Evolutionary conservation across 2,329 filamentous ascomycete species (phyloP), one percentile per base, ranked within the genome.

Genomic region (Xylariaceae sp.): DNA sequence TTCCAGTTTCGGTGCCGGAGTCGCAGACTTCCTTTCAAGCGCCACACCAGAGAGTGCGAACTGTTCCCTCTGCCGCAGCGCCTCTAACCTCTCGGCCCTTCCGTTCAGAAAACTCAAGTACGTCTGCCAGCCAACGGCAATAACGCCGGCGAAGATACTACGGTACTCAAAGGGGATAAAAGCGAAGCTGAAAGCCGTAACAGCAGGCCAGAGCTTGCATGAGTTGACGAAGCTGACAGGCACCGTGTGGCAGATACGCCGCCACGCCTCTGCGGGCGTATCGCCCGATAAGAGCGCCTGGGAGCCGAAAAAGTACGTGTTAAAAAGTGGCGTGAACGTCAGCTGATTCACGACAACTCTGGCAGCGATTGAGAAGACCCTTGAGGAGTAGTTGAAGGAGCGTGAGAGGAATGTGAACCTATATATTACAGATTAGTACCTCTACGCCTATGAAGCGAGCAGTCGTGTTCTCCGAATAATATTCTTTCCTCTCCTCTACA

Each of bases 91-190:
- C 70, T 91, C 90, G 1, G 89, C 90, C 57, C 77, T 77, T 65
- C 87, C 81, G 65, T 96, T 96, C 66, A 96, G 72, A 71, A 85
- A 89, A 62, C 86, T 90, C 63, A 97, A 68, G 77, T 96, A 97
- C 1, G 91, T 92, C 80, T 96, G 92, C 92, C 92, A 97, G 0
- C 89, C 89, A 45, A 96, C 87, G 1, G 91, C 90, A 60, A 96
- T 81, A 6, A 88, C 75, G 1, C 89, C 91, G 0, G 88, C 84
- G 63, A 96, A 94, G 13, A 96, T 81, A 63, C 85, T 89, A 44
- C 92, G 79, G 72, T 91, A 93, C 67, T 93, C 85, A 41, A 91
- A 77, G 21, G 86, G 84, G 4, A 97, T 77, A 65, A 91, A 94
- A n/a, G 88, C 85, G 67, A 97, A 95, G 70, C 81, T 92, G 68